phyloP scores from a whole-genome alignment of 306 rosid species.

The cucumber (Cucumis sativus) region DNA sequence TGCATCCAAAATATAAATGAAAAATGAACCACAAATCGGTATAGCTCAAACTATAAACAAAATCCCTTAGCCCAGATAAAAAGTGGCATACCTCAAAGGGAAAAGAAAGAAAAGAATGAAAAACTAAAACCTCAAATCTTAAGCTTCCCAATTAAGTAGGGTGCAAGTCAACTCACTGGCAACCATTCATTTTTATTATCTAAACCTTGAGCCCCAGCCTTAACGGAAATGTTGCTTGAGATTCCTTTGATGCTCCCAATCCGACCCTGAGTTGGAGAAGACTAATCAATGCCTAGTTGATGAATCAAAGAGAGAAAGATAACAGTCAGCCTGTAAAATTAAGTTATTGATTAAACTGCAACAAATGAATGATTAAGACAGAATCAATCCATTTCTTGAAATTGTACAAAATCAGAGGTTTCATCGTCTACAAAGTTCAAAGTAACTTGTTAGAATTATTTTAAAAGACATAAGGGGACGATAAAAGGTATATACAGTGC shows the following conservation, averaged over 20 bases:
- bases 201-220: slow-evolving; percentile 39
- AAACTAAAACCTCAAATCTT: not conserved
- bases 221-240: slow-evolving; percentile 32
- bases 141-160: not conserved
- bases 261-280: slow-evolving; percentile 65
- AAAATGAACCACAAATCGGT: not conserved
- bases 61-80: not conserved
- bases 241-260: slow-evolving; percentile 40
- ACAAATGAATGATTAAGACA: not conserved
- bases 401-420: not conserved
- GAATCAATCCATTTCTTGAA: not conserved
- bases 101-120: not conserved
- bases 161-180: slow-evolving; percentile 16
- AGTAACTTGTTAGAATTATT: not conserved
- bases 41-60: not conserved
- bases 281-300: slow-evolving; percentile 78
- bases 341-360: slow-evolving; percentile 9
- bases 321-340: slow-evolving; percentile 63
- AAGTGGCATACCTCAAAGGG: not conserved
- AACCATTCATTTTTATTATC: slow-evolving; percentile 24
- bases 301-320: slow-evolving; percentile 85
- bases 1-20: slow-evolving; percentile 27
- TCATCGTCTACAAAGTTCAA: not conserved
- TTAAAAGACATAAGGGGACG: not conserved
- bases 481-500: not conserved